A percentile compares a stretch with the other conserved stretches of the same genome.
These are phyloP conservation scores for Didymella arachidicola DNA, from an alignment of 2,329 filamentous ascomycete species.

Conservation along the genomic window DNA sequence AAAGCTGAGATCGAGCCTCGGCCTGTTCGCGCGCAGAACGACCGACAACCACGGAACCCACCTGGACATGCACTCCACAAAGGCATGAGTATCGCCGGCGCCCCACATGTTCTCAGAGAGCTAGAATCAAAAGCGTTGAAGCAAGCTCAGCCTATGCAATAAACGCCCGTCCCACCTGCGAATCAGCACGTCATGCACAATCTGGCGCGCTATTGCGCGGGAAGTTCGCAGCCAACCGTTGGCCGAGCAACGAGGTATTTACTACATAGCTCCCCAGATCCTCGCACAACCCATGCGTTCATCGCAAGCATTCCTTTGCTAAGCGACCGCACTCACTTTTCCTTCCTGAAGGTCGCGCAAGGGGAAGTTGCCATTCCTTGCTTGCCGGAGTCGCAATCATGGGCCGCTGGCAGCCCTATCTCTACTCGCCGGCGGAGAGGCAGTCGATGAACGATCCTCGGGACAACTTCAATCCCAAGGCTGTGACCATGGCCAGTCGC, in stretches of 20 bases:
- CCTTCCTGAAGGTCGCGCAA: constrained; percentile 37
- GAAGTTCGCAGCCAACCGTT: constrained; percentile 16
- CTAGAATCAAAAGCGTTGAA: constrained; percentile 19
- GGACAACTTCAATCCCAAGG: constrained; percentile 81
- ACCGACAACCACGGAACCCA: constrained; percentile 17
- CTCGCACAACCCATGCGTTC: constrained; percentile 38
- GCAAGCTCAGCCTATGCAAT: constrained; percentile 16
- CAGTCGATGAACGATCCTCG: constrained; percentile 58
- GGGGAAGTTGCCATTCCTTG: constrained; percentile 38
- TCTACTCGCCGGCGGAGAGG: constrained; percentile 68
- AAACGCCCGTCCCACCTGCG: constrained; percentile 18
- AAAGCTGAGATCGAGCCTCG: constrained; percentile 20
- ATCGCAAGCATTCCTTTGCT: constrained; percentile 47
- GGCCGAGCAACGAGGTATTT: constrained; percentile 33
- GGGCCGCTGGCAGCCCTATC: constrained; percentile 70
- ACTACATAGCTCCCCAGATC: constrained; percentile 40
- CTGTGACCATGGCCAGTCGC: constrained; percentile 81
- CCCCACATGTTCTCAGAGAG: constrained; percentile 20
- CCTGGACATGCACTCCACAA: constrained; percentile 19
- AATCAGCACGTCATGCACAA: constrained; percentile 21
- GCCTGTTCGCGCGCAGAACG: constrained; percentile 10
- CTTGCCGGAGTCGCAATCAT: constrained; percentile 44
- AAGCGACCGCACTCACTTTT: constrained; percentile 41
- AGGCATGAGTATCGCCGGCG: constrained; percentile 17
- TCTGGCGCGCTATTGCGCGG: constrained; percentile 4